A percentile compares a stretch with the other conserved stretches of the same genome.
These are phyloP conservation scores for Penstemon newberryi DNA, from an alignment of 257 asterid species.

Conservation along the genomic window DNA sequence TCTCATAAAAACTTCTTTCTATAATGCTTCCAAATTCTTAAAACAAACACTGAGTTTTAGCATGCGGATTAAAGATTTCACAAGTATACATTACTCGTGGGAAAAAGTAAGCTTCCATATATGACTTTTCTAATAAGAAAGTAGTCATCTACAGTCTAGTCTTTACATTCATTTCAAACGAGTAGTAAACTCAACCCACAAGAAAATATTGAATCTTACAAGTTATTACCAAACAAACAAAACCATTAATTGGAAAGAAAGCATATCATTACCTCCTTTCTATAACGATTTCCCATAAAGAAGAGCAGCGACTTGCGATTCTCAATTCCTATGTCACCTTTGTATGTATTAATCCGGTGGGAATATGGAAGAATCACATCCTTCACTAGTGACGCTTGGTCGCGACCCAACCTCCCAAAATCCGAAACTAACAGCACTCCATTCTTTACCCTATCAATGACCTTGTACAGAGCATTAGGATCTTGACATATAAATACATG, in stretches of 20 bases:
- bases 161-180: no score
- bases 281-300: slow-evolving; percentile 93
- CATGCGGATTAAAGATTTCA: no score
- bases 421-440: slow-evolving; percentile 93
- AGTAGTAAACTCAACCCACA: no score
- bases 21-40: no score
- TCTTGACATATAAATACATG: slow-evolving; percentile 96
- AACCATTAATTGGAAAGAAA: slow-evolving; percentile 1
- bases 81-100: no score
- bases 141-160: no score
- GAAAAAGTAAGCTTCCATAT: no score
- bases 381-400: slow-evolving; percentile 90
- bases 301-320: slow-evolving; percentile 77
- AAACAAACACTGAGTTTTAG: no score
- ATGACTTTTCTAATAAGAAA: no score
- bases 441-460: slow-evolving; percentile 77
- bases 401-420: slow-evolving; percentile 84
- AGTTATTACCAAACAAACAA: no score
- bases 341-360: slow-evolving; percentile 80
- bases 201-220: no score
- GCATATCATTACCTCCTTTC: slow-evolving; percentile 81
- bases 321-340: slow-evolving; percentile 74
- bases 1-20: no score
- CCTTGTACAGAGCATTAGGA: slow-evolving; percentile 94
- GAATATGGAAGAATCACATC: slow-evolving; percentile 91